Evolutionary conservation across 345 rosid genomes (phyloP).

Genomic region (Mercurialis annua): DNA sequence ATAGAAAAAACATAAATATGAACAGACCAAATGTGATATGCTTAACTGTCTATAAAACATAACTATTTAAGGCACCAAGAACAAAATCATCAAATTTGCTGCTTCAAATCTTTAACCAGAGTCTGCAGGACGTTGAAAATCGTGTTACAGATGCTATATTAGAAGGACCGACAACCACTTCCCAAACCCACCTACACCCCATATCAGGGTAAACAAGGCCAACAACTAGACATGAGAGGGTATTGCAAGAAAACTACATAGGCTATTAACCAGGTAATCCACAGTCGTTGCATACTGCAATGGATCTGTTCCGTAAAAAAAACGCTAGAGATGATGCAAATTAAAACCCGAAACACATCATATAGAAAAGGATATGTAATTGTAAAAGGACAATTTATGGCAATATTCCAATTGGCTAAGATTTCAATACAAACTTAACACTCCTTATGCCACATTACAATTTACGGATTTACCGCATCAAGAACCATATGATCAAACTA

Average conservation of each 20-base stretch:
- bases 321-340: background rate
- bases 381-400: background rate
- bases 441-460: background rate
- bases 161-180: background rate
- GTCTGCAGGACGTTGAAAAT: background rate
- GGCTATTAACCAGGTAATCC: background rate
- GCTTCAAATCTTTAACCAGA: background rate
- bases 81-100: background rate
- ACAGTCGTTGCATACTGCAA: background rate
- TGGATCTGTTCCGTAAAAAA: background rate
- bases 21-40: background rate
- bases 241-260: background rate
- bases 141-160: background rate
- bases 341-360: too few relatives aligned
- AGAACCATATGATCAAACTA: too few relatives aligned
- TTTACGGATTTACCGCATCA: background rate
- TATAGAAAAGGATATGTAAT: background rate
- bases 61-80: background rate
- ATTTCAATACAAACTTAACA: background rate
- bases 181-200: background rate
- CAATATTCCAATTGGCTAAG: background rate
- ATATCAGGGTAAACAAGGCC: background rate
- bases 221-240: background rate
- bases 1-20: background rate
- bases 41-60: background rate